A percentile compares a stretch with the other conserved stretches of the same genome.
phyloP scores from a whole-genome alignment of 2,329 filamentous ascomycete genomes.

The Verticillium nubilum region DNA sequence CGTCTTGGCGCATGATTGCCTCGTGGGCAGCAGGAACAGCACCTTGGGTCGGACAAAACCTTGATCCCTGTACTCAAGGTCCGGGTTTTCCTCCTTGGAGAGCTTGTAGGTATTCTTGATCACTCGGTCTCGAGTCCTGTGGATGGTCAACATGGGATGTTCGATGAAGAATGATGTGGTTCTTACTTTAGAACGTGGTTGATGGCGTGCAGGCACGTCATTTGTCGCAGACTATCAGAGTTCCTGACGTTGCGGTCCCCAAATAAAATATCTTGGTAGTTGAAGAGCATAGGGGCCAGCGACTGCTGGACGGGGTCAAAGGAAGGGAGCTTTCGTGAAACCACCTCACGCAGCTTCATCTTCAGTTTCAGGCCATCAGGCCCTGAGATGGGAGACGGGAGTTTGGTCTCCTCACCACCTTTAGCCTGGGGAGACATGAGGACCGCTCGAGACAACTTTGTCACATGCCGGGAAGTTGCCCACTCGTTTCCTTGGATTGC shows the following conservation, averaged over 20 bases:
- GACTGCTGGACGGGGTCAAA: constrained; percentile 60
- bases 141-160: constrained; percentile 9
- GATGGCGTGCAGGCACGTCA: constrained; percentile 76
- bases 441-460: constrained; percentile 43
- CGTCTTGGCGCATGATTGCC: constrained; percentile 75
- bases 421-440: constrained; percentile 39
- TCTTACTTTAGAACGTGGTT: constrained; percentile 85
- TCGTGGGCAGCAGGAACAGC: constrained; percentile 82
- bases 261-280: constrained; percentile 76
- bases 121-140: constrained; percentile 76
- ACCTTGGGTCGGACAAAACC: constrained; percentile 94
- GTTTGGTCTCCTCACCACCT: constrained; percentile 22
- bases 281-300: constrained; percentile 68
- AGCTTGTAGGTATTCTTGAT: constrained; percentile 87
- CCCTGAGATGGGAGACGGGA: constrained; percentile 28
- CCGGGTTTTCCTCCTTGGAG: constrained; percentile 57
- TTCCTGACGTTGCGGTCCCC: constrained; percentile 67
- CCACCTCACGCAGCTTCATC: constrained; percentile 55
- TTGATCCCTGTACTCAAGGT: constrained; percentile 80
- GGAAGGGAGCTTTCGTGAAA: constrained; percentile 44
- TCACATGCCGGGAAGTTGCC: constrained; percentile 38
- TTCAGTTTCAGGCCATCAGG: constrained; percentile 59
- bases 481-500: constrained; percentile 46
- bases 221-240: constrained; percentile 60
- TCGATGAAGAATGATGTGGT: too few relatives aligned